Conservation (phyloP, 2,329 filamentous ascomycete genomes). For the Samsoniella hepiali region DNA sequence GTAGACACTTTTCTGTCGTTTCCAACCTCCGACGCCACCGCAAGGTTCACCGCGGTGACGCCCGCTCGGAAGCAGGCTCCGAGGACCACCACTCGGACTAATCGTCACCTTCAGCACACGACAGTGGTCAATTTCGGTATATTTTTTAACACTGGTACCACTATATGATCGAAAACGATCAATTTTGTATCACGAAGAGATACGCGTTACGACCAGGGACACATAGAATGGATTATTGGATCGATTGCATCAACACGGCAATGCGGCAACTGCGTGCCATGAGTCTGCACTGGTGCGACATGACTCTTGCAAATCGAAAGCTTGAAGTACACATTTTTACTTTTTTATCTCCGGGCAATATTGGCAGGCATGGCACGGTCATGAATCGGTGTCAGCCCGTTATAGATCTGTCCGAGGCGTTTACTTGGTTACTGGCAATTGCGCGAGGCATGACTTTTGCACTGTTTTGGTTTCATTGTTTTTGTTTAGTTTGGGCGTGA, state of each 20-base stretch:
- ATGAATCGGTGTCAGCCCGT: not conserved
- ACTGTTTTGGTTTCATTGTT: not conserved
- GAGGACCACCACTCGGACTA: slow-evolving; percentile 62
- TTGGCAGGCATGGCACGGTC: not conserved
- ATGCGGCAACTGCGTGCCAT: not conserved
- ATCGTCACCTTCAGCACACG: slow-evolving; percentile 7
- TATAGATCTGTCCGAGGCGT: slow-evolving; percentile 15
- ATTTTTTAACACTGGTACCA: not conserved
- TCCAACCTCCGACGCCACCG: slow-evolving; percentile 92
- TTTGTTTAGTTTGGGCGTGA: not conserved
- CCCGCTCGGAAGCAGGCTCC: slow-evolving; percentile 59
- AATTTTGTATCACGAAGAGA: slow-evolving; percentile 3
- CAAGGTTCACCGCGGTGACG: slow-evolving; percentile 82
- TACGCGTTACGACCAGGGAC: slow-evolving; percentile 12
- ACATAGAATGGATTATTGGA: slow-evolving; percentile 11
- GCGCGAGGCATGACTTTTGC: not conserved
- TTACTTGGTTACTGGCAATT: slow-evolving; percentile 2
- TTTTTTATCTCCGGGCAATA: slow-evolving; percentile 1
- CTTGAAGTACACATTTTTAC: not conserved
- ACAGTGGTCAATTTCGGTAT: not conserved
- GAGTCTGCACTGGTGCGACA: not conserved
- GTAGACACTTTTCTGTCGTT: slow-evolving; percentile 93
- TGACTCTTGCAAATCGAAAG: not conserved
- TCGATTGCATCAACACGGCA: not conserved
- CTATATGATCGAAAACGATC: not conserved